phyloP scores from a whole-genome alignment of 108 stramenopile genomes.

The Nannochloropsis gaditana region DNA sequence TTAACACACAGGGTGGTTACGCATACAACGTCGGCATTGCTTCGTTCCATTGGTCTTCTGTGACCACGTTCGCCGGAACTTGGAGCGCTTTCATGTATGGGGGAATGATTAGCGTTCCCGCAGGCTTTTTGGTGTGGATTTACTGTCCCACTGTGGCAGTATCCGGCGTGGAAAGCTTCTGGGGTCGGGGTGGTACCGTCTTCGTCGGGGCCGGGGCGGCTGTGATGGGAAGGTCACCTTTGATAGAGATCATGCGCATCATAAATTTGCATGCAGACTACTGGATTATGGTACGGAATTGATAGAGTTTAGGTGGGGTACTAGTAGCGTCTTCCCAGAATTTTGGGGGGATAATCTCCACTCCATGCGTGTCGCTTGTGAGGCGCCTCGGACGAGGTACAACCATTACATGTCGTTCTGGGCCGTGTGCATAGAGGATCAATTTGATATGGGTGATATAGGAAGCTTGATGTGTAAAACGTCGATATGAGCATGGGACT shows the following conservation, averaged over 20 bases:
- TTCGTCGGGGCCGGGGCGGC: neutral
- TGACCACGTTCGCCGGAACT: neutral
- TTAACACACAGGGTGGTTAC: neutral
- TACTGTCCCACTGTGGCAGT: neutral
- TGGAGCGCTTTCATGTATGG: neutral
- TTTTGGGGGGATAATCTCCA: too few relatives aligned
- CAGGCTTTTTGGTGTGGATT: neutral
- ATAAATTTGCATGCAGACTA: neutral
- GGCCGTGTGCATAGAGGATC: too few relatives aligned
- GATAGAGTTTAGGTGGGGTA: neutral
- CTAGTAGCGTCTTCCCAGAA: too few relatives aligned
- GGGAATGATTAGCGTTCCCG: neutral
- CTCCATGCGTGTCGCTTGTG: too few relatives aligned
- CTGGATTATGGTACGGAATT: neutral
- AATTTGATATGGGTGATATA: too few relatives aligned
- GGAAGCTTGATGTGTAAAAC: too few relatives aligned
- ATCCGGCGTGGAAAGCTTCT: neutral
- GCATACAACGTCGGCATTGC: neutral
- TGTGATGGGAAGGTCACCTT: neutral
- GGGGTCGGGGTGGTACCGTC: neutral
- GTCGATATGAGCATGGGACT: too few relatives aligned
- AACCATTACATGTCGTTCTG: too few relatives aligned
- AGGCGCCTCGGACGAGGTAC: too few relatives aligned
- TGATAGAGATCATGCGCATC: neutral
- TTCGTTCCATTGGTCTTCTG: neutral